Conservation (phyloP, 108 stramenopile species). For the Epithemia pelagica region DNA sequence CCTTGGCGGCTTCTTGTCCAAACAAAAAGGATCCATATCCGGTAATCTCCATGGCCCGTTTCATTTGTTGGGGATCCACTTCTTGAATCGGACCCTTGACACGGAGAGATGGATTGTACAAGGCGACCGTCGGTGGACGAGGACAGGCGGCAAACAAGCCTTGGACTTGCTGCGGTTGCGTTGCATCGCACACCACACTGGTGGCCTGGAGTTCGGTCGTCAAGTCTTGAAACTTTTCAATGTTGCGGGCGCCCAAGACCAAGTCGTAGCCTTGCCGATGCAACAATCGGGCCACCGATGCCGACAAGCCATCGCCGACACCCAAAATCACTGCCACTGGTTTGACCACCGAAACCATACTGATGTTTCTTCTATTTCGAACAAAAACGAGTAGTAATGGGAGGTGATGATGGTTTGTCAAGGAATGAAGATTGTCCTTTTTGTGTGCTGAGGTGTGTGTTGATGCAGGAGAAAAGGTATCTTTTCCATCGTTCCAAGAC, state of each 20-base stretch:
- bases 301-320: background rate
- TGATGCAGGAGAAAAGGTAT: too few relatives aligned
- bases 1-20: conserved; percentile 14
- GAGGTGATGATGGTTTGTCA: too few relatives aligned
- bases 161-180: background rate
- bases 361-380: too few relatives aligned
- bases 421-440: too few relatives aligned
- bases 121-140: background rate
- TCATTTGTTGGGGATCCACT: conserved; percentile 4
- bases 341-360: too few relatives aligned
- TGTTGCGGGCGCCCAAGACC: background rate
- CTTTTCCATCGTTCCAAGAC: too few relatives aligned
- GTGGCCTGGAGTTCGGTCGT: background rate
- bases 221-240: background rate
- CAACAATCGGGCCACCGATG: background rate
- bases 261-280: background rate
- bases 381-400: too few relatives aligned
- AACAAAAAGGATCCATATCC: conserved; percentile 18
- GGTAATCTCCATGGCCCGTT: background rate
- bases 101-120: conserved; percentile 8
- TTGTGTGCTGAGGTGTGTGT: too few relatives aligned
- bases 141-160: background rate
- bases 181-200: conserved; percentile 6
- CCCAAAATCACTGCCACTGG: background rate
- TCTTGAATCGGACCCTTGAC: conserved; percentile 5